These are phyloP conservation scores for Aspergillus sp. DNA, from an alignment of 2,329 filamentous ascomycete genomes.

Conservation along the genomic window DNA sequence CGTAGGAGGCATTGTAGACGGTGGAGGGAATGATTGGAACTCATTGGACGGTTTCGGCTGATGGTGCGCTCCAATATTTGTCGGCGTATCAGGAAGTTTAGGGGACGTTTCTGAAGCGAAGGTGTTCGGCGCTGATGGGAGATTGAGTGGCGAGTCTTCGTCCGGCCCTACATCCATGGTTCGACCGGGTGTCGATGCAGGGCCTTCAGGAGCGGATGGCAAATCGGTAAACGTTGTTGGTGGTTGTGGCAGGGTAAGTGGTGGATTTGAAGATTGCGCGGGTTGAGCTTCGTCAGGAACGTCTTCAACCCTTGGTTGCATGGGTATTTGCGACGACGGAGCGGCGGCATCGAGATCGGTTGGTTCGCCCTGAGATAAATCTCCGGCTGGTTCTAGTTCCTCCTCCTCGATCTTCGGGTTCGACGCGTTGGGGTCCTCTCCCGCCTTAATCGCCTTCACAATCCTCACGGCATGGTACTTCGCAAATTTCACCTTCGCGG, in stretches of 20 bases:
- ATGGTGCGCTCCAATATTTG: constrained; percentile 17
- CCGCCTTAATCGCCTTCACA: constrained; percentile 83
- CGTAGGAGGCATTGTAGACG: constrained; percentile 31
- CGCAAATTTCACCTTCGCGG: constrained; percentile 89
- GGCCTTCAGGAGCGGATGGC: constrained; percentile 24
- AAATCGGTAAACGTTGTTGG: constrained; percentile 21
- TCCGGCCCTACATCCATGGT: constrained; percentile 37
- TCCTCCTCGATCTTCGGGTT: constrained; percentile 70
- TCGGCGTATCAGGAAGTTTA: constrained; percentile 34
- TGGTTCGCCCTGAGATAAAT: constrained; percentile 61
- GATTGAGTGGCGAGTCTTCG: constrained; percentile 32
- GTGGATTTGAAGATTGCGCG: constrained; percentile 46
- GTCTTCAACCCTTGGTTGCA: constrained; percentile 60
- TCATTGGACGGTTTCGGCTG: constrained; percentile 23
- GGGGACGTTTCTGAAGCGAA: constrained; percentile 30
- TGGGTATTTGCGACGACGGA: constrained; percentile 39
- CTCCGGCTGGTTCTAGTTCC: constrained; percentile 37
- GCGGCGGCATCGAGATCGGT: constrained; percentile 60
- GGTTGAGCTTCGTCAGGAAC: constrained; percentile 56
- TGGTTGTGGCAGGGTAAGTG: constrained; percentile 37
- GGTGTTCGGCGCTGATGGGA: constrained; percentile 40
- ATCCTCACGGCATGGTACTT: constrained; percentile 96
- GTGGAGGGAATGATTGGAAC: constrained; percentile 44
- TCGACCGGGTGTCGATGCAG: constrained; percentile 24
- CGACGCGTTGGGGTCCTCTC: constrained; percentile 85